Base-by-base conservation (phyloP, 768 basidiomycete genomes). In the Lyophyllum atratum region DNA sequence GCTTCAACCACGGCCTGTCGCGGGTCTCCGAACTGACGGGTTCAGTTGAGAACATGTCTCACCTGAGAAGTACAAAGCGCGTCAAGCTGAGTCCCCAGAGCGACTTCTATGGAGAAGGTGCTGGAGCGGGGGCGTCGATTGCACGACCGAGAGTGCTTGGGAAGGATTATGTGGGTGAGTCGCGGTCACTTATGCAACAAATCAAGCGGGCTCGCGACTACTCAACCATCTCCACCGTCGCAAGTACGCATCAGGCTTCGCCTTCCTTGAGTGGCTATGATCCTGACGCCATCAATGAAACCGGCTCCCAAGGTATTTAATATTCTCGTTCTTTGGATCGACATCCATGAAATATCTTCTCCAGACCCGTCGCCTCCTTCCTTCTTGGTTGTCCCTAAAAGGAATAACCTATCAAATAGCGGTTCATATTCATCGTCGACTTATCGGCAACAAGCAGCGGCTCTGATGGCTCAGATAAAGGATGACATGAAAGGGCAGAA, bases 391-490 rank as follows among this genome's bases (percentile, higher is more conserved):
- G 67, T 78, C 17, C 76, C 74, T 40, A 66, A 65, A 47, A 55
- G 55, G 25, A 63, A 59, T 43, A 71, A 69, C 58, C 59, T 59
- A 49, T 73, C 76, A 26, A 72, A 66, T 56, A 55, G 65, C 39
- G 72, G 63, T 46, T 72, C 75, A 2, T 83, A 84, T 56, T 86
- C 88, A 0, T 87, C 90, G 8, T 76, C 85, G 21, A 82, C 80
- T 9, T 91, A 91, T 68, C 84, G 92, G 40, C 78, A 85, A 62
- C 86, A 92, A 62, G 93, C 91, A 12, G 89, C 85, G 9, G 85
- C 79, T 24, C 72, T 95, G 45, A 93, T 95, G 90, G 89, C 88
- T 24, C 90, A 92, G 61, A 93, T 95, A 61, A 89, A 88, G 71
- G 81, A 78, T 55, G 90, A 92, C 63, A 85, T 92, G 80, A 85